Conservation (phyloP, 306 rosid species). For the Rubus parviflorus region DNA sequence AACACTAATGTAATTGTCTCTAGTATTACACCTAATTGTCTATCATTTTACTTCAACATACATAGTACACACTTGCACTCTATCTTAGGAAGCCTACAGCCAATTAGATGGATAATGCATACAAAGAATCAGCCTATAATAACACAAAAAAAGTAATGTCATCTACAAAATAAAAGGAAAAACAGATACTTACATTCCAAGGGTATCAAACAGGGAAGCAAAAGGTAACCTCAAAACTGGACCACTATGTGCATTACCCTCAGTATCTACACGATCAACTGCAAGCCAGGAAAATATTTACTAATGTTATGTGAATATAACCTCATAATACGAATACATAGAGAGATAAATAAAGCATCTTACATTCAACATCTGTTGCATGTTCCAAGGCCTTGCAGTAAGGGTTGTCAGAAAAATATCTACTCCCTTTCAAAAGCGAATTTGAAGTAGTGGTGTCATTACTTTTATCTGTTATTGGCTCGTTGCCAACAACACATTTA, state of each 20-base stretch:
- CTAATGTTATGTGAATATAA: not conserved
- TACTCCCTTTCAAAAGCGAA: conserved; percentile 51
- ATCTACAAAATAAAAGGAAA: conserved; percentile 20
- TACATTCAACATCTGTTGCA: conserved; percentile 91
- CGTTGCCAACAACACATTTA: conserved; percentile 58
- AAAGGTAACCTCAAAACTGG: conserved; percentile 81
- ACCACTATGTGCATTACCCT: conserved; percentile 69
- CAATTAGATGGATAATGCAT: not conserved
- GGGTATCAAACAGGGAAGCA: conserved; percentile 84
- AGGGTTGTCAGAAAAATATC: conserved; percentile 74
- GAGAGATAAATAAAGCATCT: conserved; percentile 29
- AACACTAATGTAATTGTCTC: not conserved
- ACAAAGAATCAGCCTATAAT: not conserved
- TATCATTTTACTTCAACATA: not conserved
- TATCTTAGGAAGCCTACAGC: not conserved
- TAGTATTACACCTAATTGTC: not conserved
- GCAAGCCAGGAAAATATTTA: conserved; percentile 40
- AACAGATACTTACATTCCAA: conserved; percentile 71
- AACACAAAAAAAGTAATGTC: not conserved
- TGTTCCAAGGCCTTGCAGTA: conserved; percentile 81
- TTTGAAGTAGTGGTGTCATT: conserved; percentile 50
- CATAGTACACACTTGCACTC: not conserved
- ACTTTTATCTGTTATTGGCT: conserved; percentile 36
- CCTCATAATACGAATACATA: conserved; percentile 24
- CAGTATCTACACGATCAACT: conserved; percentile 83